phyloP scores from a whole-genome alignment of 805 yeast genomes.

The Sporopachydermia quercuum region DNA sequence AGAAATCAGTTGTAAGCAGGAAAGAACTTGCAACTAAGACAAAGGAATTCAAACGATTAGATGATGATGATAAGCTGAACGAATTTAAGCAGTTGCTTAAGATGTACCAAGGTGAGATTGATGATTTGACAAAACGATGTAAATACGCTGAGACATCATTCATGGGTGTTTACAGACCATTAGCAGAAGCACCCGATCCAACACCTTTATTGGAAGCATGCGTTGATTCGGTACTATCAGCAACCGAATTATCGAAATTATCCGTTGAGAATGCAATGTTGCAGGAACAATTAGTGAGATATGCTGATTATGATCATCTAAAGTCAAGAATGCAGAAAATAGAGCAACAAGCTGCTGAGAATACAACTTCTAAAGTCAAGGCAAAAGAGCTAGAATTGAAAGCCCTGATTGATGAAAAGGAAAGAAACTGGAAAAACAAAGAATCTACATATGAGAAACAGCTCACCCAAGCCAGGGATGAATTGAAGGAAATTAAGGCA shows the following conservation, averaged over 20 bases:
- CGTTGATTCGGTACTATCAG: conserved; percentile 42
- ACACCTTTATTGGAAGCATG: conserved; percentile 62
- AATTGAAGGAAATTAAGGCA: conserved; percentile 50
- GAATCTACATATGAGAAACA: conserved; percentile 38
- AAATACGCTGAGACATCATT: conserved; percentile 62
- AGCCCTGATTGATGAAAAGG: conserved; percentile 58
- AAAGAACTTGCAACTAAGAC: conserved; percentile 71
- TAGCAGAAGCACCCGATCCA: conserved; percentile 92
- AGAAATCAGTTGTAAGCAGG: conserved; percentile 50
- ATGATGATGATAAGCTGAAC: conserved; percentile 48
- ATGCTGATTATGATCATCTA: conserved; percentile 68
- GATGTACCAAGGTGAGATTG: conserved; percentile 80
- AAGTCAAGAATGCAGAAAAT: conserved; percentile 43
- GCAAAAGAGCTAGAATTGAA: conserved; percentile 65
- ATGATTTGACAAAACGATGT: conserved; percentile 60
- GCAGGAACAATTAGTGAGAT: conserved; percentile 39
- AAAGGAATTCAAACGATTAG: conserved; percentile 66
- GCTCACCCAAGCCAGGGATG: conserved; percentile 34
- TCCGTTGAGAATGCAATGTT: conserved; percentile 31
- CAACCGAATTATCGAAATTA: conserved; percentile 36
- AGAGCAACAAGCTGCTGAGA: conserved; percentile 47
- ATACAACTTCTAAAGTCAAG: conserved; percentile 34
- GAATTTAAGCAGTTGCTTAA: conserved; percentile 54
- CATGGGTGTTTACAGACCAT: conserved; percentile 54
- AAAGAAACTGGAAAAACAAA: conserved; percentile 48